These are phyloP conservation scores for Tardiomyces blankii DNA, from an alignment of 1,139 yeast genomes.

Conservation along the genomic window DNA sequence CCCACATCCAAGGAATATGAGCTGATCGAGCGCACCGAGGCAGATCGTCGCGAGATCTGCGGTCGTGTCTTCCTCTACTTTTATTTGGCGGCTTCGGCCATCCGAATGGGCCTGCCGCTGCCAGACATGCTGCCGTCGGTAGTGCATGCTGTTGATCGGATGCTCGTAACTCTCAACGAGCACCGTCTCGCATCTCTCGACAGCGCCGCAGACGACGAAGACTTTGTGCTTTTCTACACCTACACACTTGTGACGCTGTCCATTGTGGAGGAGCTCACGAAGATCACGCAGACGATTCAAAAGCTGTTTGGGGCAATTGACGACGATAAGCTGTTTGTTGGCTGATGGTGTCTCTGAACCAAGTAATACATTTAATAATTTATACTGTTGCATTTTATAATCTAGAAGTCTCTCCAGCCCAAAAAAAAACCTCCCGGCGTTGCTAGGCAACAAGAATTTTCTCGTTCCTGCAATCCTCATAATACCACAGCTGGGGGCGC, in stretches of 20 bases:
- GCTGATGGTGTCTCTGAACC: background rate
- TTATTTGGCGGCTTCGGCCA: slow-evolving; percentile 69
- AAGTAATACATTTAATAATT: background rate
- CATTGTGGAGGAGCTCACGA: slow-evolving; percentile 53
- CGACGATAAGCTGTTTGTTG: slow-evolving; percentile 30
- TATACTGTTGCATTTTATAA: background rate
- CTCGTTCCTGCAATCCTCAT: too few species aligned
- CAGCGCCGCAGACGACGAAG: slow-evolving; percentile 35
- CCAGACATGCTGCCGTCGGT: slow-evolving; percentile 73
- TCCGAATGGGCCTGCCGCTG: slow-evolving; percentile 63
- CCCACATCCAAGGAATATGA: slow-evolving; percentile 44
- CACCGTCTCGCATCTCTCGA: slow-evolving; percentile 12
- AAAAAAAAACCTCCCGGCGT: background rate
- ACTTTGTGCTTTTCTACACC: slow-evolving; percentile 64
- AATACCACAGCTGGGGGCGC: too few species aligned
- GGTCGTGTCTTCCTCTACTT: slow-evolving; percentile 62
- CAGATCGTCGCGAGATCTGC: slow-evolving; percentile 58
- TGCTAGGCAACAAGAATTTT: background rate
- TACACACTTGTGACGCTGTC: slow-evolving; percentile 63
- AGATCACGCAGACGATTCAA: slow-evolving; percentile 42
- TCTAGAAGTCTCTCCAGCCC: background rate
- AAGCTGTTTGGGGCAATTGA: slow-evolving; percentile 53
- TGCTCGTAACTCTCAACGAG: slow-evolving; percentile 45
- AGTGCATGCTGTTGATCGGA: slow-evolving; percentile 61
- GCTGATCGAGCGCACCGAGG: slow-evolving; percentile 43